Evolutionary conservation across 257 asterid genomes (phyloP), one percentile per base, ranked within the genome.

Genomic region (Ocimum tenuiflorum): DNA sequence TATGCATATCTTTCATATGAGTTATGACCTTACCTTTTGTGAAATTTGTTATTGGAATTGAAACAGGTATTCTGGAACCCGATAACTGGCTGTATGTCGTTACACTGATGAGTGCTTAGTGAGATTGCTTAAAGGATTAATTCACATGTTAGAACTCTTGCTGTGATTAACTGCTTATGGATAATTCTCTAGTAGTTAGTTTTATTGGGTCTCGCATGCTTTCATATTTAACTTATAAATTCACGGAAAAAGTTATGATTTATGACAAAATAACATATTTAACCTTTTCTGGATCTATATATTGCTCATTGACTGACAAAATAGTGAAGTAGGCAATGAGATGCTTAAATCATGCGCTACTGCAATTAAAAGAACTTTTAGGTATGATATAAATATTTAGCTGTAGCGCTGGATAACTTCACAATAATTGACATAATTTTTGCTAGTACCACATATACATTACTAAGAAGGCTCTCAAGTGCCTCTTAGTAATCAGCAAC

Each of bases 71-170:
- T n/a, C 17, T 35, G 20, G 55, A 17, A 19, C 43, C 45, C 36
- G 24, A 29, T 36, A 29, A 45, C 52, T 66, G 33, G 2, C 22
- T 33, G 55, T 53, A n/a, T 63, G 17, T 53, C 18, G 33, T 23
- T 49, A 18, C 38, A 11, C 55, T n/a, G 5, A 22, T 49, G 61
- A 56, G 56, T 63, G 51, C 60, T 67, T 20, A 23, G 27, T 63
- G 9, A 31, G 49, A 53, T 23, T 27, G 12, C 59, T 42, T 51
- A 45, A 66, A 15, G 59, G 47, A 48, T 20, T 46, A 67, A 18
- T 23, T 71, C 46, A 38, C 51, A n/a, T 52, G 70, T 47, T 23
- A 60, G 54, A 68, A 57, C 64, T 51, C 33, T 24, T 56, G 52
- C 36, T 18, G 46, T 50, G n/a, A n/a, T n/a, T n/a, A n/a, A n/a